Percentiles rank a stretch among this genome's conserved stretches.
phyloP scores from a whole-genome alignment of 2,329 filamentous ascomycete species.

The Colletotrichum melonis region DNA sequence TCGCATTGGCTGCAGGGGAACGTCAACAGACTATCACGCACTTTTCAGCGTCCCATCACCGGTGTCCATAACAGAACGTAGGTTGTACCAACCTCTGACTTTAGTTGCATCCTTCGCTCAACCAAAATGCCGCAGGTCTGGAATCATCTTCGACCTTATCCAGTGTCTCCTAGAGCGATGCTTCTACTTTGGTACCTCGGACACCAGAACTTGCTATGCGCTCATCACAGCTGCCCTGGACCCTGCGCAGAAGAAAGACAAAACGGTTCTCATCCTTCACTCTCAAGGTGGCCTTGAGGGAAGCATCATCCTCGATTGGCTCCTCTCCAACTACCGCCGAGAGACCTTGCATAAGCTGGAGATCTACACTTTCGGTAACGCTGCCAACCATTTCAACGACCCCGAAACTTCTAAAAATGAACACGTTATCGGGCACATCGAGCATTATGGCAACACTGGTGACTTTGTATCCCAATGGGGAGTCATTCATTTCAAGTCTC shows the following conservation, averaged over 20 bases:
- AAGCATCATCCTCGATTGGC: constrained; percentile 79
- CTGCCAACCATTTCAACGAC: constrained; percentile 86
- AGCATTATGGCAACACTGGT: constrained; percentile 81
- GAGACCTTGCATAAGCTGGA: constrained; percentile 76
- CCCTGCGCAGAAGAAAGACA: constrained; percentile 62
- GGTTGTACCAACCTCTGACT: background rate
- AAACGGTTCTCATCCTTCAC: constrained; percentile 80
- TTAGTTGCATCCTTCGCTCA: background rate
- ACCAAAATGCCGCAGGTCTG: constrained; percentile 51
- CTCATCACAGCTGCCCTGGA: constrained; percentile 73
- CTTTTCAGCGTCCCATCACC: constrained; percentile 76
- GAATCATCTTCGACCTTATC: constrained; percentile 80
- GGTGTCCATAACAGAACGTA: constrained; percentile 80
- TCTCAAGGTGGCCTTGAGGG: constrained; percentile 83
- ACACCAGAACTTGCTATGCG: constrained; percentile 72
- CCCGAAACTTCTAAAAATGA: constrained; percentile 57
- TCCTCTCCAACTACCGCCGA: constrained; percentile 77
- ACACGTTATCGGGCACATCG: constrained; percentile 75
- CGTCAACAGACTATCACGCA: constrained; percentile 76
- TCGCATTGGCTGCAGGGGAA: constrained; percentile 76
- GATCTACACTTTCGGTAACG: constrained; percentile 82
- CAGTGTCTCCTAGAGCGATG: constrained; percentile 83
- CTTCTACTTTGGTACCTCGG: constrained; percentile 76
- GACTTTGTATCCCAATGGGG: constrained; percentile 84
- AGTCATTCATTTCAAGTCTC: constrained; percentile 70